Evolutionary conservation across 208 protist species (phyloP), one percentile per base, ranked within the genome.

Genomic region (Leptomonas seymouri): DNA sequence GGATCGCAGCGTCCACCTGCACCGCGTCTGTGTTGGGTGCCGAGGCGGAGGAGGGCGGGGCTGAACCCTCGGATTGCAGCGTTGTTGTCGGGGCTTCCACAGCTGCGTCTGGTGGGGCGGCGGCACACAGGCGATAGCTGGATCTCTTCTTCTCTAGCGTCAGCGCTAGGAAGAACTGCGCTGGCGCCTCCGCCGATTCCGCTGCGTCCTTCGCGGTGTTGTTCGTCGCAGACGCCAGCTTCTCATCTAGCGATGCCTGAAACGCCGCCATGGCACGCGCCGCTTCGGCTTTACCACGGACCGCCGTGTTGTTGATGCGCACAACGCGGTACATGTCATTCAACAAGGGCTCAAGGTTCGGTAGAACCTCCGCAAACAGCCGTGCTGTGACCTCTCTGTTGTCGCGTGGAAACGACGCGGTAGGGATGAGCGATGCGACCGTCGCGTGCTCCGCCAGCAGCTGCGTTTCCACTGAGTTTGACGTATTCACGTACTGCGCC

Each of bases 291-390:
- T 74, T 74, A 51, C 67, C 39, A n/a, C 44, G 67, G 49, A 86
- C 81, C 27, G 53, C 42, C 9, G 69, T 69, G 44, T 61, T 70
- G 30, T 84, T 65, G 5, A 87, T 55, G 20, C 74, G 65, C 27
- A 75, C 67, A 2, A 87, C 69, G 15, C 48, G 68, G 63, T 87
- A 87, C 55, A 71, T 53, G 34, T 67, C 46, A 42, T 84, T 81
- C 15, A 87, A 36, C 21, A 78, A 30, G 15, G 63, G 42, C 58
- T 55, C 60, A 16, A 87, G 49, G 7, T 11, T 6, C 5, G 65
- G 67, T 9, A 71, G 27, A 9, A 74, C 50, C 34, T 82, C 69
- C 12, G 14, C 41, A 21, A 78, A 53, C 25, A 80, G 46, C 7
- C 69, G 58, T 28, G 51, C 20, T 31, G 54, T 48, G 12, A 63